These are phyloP conservation scores for Wickerhamiella shivajii DNA, from an alignment of 805 yeast genomes.

Conservation along the genomic window DNA sequence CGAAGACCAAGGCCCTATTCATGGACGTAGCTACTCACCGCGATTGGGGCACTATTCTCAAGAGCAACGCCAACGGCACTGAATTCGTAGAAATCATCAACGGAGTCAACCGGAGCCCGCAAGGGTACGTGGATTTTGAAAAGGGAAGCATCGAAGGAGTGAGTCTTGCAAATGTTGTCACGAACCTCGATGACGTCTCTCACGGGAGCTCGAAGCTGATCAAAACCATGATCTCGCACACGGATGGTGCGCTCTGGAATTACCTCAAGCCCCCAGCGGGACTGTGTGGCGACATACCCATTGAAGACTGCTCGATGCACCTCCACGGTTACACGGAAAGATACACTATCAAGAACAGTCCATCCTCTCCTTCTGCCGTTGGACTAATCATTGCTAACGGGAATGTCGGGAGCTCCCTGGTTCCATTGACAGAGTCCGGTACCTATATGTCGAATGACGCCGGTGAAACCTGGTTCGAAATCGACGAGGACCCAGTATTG, in stretches of 20 bases:
- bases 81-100: constrained; percentile 55
- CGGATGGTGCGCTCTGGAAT: constrained; percentile 86
- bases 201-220: constrained; percentile 39
- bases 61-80: constrained; percentile 87
- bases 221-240: constrained; percentile 63
- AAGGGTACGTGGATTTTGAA: constrained; percentile 82
- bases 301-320: constrained; percentile 53
- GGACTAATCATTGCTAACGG: constrained; percentile 91
- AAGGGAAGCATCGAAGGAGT: constrained; percentile 77
- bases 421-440: constrained; percentile 36
- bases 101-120: constrained; percentile 55
- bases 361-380: constrained; percentile 74
- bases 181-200: constrained; percentile 34
- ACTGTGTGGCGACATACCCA: constrained; percentile 42
- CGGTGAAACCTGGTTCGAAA: constrained; percentile 76
- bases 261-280: constrained; percentile 51
- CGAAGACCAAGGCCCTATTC: constrained; percentile 57
- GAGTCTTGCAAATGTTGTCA: constrained; percentile 54
- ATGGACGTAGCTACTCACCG: constrained; percentile 64
- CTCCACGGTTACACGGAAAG: constrained; percentile 87
- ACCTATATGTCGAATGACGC: constrained; percentile 83
- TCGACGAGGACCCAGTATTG: constrained; percentile 56
- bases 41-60: constrained; percentile 68
- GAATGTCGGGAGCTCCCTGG: constrained; percentile 58
- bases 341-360: constrained; percentile 67